phyloP scores from a whole-genome alignment of 768 basidiomycete genomes.

The Serendipita vermifera region DNA sequence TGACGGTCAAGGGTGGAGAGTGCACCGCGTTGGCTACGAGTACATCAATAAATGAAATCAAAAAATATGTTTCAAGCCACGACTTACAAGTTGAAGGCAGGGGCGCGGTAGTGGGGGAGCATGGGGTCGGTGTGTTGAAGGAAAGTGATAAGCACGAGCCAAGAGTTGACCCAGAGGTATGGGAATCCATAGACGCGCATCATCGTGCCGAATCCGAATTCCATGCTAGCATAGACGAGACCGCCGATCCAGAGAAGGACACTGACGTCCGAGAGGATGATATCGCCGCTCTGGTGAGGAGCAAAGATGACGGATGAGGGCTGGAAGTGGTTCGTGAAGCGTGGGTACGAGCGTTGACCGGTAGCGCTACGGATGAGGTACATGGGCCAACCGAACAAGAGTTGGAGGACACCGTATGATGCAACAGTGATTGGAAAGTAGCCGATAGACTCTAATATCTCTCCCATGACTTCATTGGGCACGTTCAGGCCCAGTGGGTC shows the following conservation, averaged over 20 bases:
- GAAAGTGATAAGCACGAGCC: slow-evolving; percentile 97
- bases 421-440: slow-evolving; percentile 23
- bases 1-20: slow-evolving; percentile 81
- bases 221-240: slow-evolving; percentile 41
- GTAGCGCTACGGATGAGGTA: slow-evolving; percentile 25
- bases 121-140: slow-evolving; percentile 95
- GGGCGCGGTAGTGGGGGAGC: slow-evolving; percentile 83
- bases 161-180: slow-evolving; percentile 88
- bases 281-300: slow-evolving; percentile 58
- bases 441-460: slow-evolving; percentile 20
- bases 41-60: background rate
- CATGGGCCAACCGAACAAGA: slow-evolving; percentile 24
- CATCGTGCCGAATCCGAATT: slow-evolving; percentile 56
- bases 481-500: slow-evolving; percentile 8
- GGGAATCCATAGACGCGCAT: slow-evolving; percentile 73
- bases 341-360: slow-evolving; percentile 26
- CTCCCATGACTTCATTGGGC: slow-evolving; percentile 7
- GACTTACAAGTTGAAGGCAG: slow-evolving; percentile 65
- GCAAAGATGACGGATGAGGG: slow-evolving; percentile 70
- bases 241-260: slow-evolving; percentile 57
- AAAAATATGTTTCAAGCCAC: background rate
- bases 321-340: slow-evolving; percentile 16
- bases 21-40: slow-evolving; percentile 60
- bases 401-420: slow-evolving; percentile 10
- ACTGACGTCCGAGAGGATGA: slow-evolving; percentile 75